These are phyloP conservation scores for Russula olivacea DNA, from an alignment of 768 basidiomycete genomes.

Conservation along the genomic window DNA sequence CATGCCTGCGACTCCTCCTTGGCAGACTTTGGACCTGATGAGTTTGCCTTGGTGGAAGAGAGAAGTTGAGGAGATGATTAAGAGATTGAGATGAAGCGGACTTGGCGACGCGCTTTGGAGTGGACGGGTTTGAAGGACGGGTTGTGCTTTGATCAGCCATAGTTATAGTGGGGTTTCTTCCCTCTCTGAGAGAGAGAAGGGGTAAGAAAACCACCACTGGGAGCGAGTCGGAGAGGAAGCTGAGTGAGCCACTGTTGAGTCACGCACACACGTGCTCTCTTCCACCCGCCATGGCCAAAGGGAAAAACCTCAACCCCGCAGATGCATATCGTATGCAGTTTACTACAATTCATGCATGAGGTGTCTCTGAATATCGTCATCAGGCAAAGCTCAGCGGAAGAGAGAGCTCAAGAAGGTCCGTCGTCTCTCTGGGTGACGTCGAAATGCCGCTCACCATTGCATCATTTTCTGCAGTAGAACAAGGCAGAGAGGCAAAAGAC, in stretches of 20 bases:
- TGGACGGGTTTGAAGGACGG: conserved; percentile 32
- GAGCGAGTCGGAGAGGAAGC: conserved; percentile 21
- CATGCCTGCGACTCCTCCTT: conserved; percentile 68
- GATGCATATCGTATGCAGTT: conserved; percentile 77
- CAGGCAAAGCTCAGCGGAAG: conserved; percentile 88
- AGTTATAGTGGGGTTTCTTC: conserved; percentile 37
- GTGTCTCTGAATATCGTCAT: neutral
- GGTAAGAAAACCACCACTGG: conserved; percentile 32
- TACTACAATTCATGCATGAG: neutral
- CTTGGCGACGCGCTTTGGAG: conserved; percentile 59
- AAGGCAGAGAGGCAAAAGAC: conserved; percentile 76
- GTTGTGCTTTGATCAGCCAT: conserved; percentile 27
- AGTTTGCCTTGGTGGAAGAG: conserved; percentile 79
- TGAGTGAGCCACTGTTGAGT: conserved; percentile 26
- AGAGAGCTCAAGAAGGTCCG: conserved; percentile 94
- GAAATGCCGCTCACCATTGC: neutral
- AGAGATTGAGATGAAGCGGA: conserved; percentile 60
- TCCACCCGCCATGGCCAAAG: conserved; percentile 67
- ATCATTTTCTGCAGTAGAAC: conserved; percentile 62
- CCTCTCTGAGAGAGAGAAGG: conserved; percentile 38
- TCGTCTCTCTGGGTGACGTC: neutral
- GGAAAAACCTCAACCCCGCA: conserved; percentile 86
- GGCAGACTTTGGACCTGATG: conserved; percentile 53
- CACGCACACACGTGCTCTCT: conserved; percentile 12
- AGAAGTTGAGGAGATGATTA: conserved; percentile 91